Evolutionary conservation across 129 eudicot species (phyloP).

Genomic region (Helichrysum umbraculigerum): DNA sequence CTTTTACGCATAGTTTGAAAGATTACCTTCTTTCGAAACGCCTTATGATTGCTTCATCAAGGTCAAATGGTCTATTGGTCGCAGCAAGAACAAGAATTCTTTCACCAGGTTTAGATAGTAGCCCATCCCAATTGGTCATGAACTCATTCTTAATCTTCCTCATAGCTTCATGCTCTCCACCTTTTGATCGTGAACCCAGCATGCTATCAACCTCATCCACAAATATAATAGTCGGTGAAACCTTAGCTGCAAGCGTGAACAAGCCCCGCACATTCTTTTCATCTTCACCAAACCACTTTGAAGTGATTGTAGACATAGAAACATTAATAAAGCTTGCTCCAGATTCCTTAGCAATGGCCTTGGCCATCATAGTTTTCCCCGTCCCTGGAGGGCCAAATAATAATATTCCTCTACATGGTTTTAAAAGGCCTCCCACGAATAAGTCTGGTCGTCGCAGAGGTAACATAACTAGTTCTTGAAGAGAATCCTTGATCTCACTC

Average conservation of each 20-base stretch:
- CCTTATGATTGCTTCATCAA: constrained; percentile 94
- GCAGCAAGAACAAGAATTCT: constrained; percentile 96
- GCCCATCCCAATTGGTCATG: constrained; percentile 87
- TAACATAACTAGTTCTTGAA: constrained; percentile 90
- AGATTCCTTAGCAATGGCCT: constrained; percentile 92
- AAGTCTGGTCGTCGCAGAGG: constrained; percentile 91
- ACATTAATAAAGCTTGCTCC: constrained; percentile 98
- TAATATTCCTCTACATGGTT: constrained; percentile 87
- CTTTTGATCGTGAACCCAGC: constrained; percentile 81
- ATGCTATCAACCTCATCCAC: constrained; percentile 98
- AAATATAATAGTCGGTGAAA: constrained; percentile 94
- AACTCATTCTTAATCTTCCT: constrained; percentile 93
- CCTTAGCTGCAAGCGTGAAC: constrained; percentile 89
- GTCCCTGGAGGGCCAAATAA: constrained; percentile 95
- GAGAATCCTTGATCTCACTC: constrained; percentile 84
- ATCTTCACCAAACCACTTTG: constrained; percentile 99
- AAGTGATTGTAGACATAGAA: constrained; percentile 94
- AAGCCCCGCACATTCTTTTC: constrained; percentile 88
- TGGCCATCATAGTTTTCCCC: constrained; percentile 95
- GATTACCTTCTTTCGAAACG: constrained; percentile 94
- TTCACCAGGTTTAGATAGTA: constrained; percentile 68
- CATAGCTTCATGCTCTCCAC: constrained; percentile 99
- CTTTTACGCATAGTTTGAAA: background rate
- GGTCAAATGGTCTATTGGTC: constrained; percentile 96
- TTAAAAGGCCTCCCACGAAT: constrained; percentile 84